Evolutionary conservation across 108 stramenopile genomes (phyloP).

Genomic region (Cylindrotheca fusiformis): DNA sequence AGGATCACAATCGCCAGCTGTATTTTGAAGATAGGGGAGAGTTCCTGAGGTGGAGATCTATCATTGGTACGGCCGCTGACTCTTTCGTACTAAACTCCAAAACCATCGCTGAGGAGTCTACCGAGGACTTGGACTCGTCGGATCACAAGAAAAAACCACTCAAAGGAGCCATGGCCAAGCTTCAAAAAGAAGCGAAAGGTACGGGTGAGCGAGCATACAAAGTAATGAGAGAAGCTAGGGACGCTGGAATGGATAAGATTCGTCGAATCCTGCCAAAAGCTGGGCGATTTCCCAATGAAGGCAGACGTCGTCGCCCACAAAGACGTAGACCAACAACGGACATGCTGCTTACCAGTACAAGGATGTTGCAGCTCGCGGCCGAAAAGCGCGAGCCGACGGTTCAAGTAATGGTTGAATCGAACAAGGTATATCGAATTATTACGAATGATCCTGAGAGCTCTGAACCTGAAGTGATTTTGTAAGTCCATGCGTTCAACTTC

Average conservation of each 20-base stretch:
- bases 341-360: slow-evolving; percentile 32
- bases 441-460: background rate
- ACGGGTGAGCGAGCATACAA: slow-evolving; percentile 24
- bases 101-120: background rate
- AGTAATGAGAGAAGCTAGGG: slow-evolving; percentile 28
- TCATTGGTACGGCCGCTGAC: slow-evolving; percentile 17
- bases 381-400: slow-evolving; percentile 49
- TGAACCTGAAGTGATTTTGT: background rate
- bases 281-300: background rate
- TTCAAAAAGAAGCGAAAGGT: slow-evolving; percentile 24
- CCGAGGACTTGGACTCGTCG: background rate
- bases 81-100: background rate
- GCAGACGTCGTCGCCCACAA: background rate
- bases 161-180: slow-evolving; percentile 1
- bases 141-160: background rate
- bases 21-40: slow-evolving; percentile 49
- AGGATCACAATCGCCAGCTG: slow-evolving; percentile 33
- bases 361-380: background rate
- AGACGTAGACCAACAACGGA: slow-evolving; percentile 17
- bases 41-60: slow-evolving; percentile 45
- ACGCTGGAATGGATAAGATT: slow-evolving; percentile 37
- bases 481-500: background rate
- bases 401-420: slow-evolving; percentile 38
- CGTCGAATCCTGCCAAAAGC: slow-evolving; percentile 17
- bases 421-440: slow-evolving; percentile 22